These are phyloP conservation scores for Filobasidium wieringae DNA, from an alignment of 768 basidiomycete genomes.

Conservation along the genomic window DNA sequence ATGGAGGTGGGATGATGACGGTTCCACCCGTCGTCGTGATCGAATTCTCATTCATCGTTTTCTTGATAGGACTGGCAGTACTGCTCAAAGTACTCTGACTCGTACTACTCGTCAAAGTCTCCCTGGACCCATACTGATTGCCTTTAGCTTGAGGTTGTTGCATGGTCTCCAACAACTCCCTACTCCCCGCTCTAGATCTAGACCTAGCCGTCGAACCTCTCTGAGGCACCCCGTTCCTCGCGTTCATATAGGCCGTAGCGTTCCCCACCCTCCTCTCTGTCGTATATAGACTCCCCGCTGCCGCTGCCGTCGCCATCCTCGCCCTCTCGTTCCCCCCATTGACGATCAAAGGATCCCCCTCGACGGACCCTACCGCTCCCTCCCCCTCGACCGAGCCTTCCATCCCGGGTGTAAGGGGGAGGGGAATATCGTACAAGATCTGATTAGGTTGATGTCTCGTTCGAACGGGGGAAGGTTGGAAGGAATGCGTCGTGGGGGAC, in stretches of 20 bases:
- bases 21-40: not conserved
- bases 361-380: not conserved
- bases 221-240: not conserved
- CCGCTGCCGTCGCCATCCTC: not conserved
- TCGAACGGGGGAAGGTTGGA: not conserved
- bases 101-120: not conserved
- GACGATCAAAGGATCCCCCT: not conserved
- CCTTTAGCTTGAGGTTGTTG: not conserved
- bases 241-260: not conserved
- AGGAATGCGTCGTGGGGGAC: not conserved
- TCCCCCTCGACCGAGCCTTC: not conserved
- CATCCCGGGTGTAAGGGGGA: not conserved
- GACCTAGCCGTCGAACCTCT: too few relatives aligned
- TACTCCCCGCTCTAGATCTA: not conserved
- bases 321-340: not conserved
- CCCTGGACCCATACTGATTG: not conserved
- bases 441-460: not conserved
- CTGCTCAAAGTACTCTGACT: not conserved
- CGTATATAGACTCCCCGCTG: not conserved
- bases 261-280: not conserved
- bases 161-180: not conserved
- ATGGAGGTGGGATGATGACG: not conserved
- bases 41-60: not conserved
- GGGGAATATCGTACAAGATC: slow-evolving; percentile 6
- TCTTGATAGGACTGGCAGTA: not conserved